Evolutionary conservation across 306 rosid genomes (phyloP), one percentile per base, ranked within the genome.

Genomic region (Sesbania bispinosa): DNA sequence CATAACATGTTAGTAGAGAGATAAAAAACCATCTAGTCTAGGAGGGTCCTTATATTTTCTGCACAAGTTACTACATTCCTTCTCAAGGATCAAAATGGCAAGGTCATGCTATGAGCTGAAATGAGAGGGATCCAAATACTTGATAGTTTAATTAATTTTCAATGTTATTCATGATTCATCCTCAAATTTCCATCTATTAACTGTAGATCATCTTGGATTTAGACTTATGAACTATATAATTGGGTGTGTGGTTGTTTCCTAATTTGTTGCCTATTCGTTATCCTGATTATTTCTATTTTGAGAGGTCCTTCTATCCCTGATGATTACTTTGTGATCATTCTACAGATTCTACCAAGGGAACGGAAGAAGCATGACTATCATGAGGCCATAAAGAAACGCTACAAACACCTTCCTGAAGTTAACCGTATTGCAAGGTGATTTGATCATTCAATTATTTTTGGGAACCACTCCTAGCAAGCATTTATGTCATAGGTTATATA

Each of bases 301-400:
- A 70, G 48, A 60, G 19, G 42, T 19, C n/a, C 46, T 72, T 77
- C 26, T 24, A 41, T 69, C 46, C 64, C 14, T 43, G 78, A 35
- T 3, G 39, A 39, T 79, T 20, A 62, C 67, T 21, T 36, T 71
- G 32, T 65, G 71, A 21, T 51, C 14, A 7, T 72, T 43, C 62
- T 62, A 77, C 83, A 94, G 98, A 80, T 89, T 79, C 96, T 94
- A 41, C 97, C 98, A 4, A 86, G 98, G 83, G 98, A 94, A 77
- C 80, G 77, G 59, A 90, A 83, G 81, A 94, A 42, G 72, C 98
- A 94, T 1, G 88, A 90, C 35, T 94, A 90, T 79, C 57, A 89
- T 3, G 96, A 89, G 79, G 96, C 97, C 36, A 60, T 94, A 67
- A 94, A 87, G 87, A 87, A 85, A 32, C 97, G 96, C 66, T 89